These are phyloP conservation scores for Sugiyamaella chiloensis DNA, from an alignment of 805 yeast genomes.

Conservation along the genomic window DNA sequence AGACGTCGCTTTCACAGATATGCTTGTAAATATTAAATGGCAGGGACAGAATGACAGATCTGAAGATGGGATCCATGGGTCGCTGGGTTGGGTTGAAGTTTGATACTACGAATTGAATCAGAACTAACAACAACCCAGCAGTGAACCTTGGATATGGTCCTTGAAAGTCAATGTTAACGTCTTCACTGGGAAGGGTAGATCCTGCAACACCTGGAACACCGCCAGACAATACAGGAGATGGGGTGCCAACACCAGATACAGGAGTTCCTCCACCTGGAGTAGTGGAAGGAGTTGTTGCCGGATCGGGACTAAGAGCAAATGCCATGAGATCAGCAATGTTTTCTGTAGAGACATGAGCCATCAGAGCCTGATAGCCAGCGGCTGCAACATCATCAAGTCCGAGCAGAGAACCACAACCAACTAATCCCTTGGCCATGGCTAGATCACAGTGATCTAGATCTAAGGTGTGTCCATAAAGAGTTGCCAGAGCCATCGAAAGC, in stretches of 20 bases:
- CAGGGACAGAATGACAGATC: constrained; percentile 22
- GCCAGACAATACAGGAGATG: constrained; percentile 7
- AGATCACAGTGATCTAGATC: constrained; percentile 22
- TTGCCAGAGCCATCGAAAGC: constrained; percentile 32
- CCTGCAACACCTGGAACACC: too few relatives aligned
- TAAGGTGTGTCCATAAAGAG: constrained; percentile 32
- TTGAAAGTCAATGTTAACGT: constrained; percentile 14
- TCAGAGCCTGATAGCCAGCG: constrained; percentile 25
- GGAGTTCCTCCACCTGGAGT: constrained; percentile 11
- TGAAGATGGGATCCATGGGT: constrained; percentile 18
- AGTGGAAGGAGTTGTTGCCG: constrained; percentile 3
- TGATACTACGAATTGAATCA: constrained; percentile 24
- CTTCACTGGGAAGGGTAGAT: constrained; percentile 14
- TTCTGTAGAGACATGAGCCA: constrained; percentile 19
- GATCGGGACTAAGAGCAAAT: constrained; percentile 27
- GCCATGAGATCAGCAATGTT: constrained; percentile 23
- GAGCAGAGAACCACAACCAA: constrained; percentile 31
- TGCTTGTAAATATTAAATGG: constrained; percentile 32
- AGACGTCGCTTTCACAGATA: constrained; percentile 29
- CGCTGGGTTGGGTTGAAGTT: constrained; percentile 16
- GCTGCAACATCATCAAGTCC: constrained; percentile 29
- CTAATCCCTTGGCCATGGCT: constrained; percentile 27
- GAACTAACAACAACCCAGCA: constrained; percentile 20
- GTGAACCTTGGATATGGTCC: constrained; percentile 36
- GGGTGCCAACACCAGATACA: neutral